Conservation (phyloP, 164 flowering plant species). For the Vitis rotundifolia region DNA sequence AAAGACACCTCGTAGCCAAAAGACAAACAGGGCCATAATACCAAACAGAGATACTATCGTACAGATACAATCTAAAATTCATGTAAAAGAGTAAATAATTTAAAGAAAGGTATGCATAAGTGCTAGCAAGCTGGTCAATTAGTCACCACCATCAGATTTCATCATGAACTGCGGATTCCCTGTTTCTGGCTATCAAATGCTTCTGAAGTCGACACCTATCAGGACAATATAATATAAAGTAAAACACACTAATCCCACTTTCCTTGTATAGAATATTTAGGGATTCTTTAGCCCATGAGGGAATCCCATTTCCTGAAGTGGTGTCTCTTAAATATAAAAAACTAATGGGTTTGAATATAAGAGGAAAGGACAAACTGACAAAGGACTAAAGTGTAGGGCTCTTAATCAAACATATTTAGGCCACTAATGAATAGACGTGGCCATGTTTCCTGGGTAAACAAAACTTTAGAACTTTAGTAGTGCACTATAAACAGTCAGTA, state of each 20-base stretch:
- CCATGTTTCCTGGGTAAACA: background rate
- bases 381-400: background rate
- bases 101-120: background rate
- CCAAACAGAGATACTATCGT: no score
- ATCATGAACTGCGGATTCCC: background rate
- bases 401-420: background rate
- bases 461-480: background rate
- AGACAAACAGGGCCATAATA: no score
- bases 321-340: background rate
- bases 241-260: conserved; percentile 13
- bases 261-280: conserved; percentile 12
- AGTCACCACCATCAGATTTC: background rate
- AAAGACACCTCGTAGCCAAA: no score
- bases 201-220: background rate
- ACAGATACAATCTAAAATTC: background rate
- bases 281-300: background rate
- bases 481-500: background rate
- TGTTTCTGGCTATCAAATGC: background rate
- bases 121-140: background rate
- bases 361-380: background rate
- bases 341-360: background rate
- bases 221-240: background rate
- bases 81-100: background rate
- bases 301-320: conserved; percentile 12
- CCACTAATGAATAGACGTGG: conserved; percentile 1